phyloP scores from a whole-genome alignment of 2,329 filamentous ascomycete species.

The Aspergillus spinulosporus region DNA sequence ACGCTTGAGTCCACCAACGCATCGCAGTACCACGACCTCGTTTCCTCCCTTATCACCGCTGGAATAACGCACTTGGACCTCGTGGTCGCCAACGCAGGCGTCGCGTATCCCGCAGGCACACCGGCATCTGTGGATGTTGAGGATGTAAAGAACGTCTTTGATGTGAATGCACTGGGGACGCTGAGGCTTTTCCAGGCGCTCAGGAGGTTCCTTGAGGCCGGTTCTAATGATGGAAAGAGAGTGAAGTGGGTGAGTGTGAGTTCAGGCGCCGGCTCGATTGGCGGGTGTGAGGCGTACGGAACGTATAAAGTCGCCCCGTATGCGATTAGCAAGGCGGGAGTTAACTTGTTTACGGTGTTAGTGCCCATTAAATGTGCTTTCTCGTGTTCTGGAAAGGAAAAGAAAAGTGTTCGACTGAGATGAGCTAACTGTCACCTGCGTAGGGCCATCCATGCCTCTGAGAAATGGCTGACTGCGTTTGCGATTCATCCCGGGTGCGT shows the following conservation, averaged over 20 bases:
- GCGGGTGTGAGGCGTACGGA: neutral
- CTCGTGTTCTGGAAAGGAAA: too few species aligned
- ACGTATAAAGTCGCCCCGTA: neutral
- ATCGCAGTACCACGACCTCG: neutral
- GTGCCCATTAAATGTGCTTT: neutral
- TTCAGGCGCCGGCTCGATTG: neutral
- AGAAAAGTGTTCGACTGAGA: neutral
- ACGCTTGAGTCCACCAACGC: neutral
- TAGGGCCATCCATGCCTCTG: conserved; percentile 7
- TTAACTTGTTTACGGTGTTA: conserved; percentile 5
- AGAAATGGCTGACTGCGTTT: conserved; percentile 7
- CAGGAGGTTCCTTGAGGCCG: neutral
- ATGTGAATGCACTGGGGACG: conserved; percentile 1
- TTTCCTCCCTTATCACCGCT: neutral
- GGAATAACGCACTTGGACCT: neutral
- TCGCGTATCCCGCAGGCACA: neutral
- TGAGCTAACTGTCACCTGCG: neutral
- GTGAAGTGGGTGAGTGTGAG: neutral
- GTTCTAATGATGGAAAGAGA: neutral
- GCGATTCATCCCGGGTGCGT: conserved; percentile 12
- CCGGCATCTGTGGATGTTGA: neutral
- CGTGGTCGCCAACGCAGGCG: neutral
- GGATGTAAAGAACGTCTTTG: neutral
- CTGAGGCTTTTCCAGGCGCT: neutral
- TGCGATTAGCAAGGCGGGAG: conserved; percentile 1